Base-by-base conservation (phyloP, 2,329 filamentous ascomycete species). In the Colletotrichum truncatum region DNA sequence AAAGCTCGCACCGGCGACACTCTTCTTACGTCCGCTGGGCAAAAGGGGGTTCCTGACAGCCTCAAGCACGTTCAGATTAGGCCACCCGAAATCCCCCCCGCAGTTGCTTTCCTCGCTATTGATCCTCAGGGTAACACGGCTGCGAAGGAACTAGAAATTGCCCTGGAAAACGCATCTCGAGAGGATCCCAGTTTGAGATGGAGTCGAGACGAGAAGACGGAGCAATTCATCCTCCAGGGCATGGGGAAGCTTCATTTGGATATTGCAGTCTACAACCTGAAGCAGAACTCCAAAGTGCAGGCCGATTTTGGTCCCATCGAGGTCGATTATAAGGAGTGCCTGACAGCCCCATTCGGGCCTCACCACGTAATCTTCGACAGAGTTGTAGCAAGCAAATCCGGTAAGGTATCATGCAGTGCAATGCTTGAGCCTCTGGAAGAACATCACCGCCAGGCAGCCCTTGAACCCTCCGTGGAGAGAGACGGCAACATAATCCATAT, bases 161-260 rank as follows among this genome's bases (percentile, higher is more conserved):
- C 91, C 1, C 82, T 99, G 6, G 86, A 89, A 5, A 87, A 96
- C 51, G 86, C 97, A 5, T 87, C 97, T 1, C 85, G 96, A 70
- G 96, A 99, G 80, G 96, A 99, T 72, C 96, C 96, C 0, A 98
- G 94, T 76, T 82, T 99, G 21, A 89, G 96, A 61, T 92, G 97
- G 74, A 92, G 86, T 34, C 84, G 93, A 28, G 93, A 98, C 71
- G 89, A 95, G 67, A 96, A 98, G 75, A 94, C 93, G 1, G 96
- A 96, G 2, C 94, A 97, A 73, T 98, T 96, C 48, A 91, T 97
- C 30, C 85, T 99, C 1, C 94, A 94, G 56, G 96, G 96, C 4
- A 98, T 99, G 96, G 96, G 96, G 7, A 93, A 97, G 72, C 86
- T 99, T 26, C 96, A 99, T 77, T 85, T 99, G 1, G 96, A 99